Conservation (phyloP, 495 filamentous ascomycete species). For the Aspergillus panamensis region DNA sequence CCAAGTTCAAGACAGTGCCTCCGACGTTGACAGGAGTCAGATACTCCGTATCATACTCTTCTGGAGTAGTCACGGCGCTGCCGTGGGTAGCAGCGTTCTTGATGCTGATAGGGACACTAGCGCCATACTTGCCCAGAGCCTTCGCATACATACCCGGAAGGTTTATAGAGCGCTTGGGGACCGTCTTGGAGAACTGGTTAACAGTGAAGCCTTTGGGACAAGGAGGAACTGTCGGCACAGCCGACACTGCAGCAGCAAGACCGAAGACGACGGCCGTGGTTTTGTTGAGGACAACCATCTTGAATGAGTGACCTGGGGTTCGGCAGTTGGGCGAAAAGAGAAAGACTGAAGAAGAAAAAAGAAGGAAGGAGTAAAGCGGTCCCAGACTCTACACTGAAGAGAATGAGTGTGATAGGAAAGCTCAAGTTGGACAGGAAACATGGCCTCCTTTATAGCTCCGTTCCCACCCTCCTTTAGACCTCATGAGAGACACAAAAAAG, state of each 20-base stretch:
- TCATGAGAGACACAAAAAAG: neutral
- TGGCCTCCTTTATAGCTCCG: conserved; percentile 11
- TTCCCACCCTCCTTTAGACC: neutral
- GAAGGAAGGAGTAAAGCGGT: neutral
- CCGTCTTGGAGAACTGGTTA: conserved; percentile 32
- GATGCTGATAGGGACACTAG: conserved; percentile 38
- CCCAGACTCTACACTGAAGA: conserved; percentile 8
- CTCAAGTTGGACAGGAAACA: neutral
- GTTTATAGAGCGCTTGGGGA: conserved; percentile 34
- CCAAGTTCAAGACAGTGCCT: conserved; percentile 57
- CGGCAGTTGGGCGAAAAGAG: neutral
- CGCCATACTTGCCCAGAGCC: conserved; percentile 45
- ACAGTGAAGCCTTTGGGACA: conserved; percentile 38
- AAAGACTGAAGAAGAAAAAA: neutral
- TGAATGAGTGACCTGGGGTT: conserved; percentile 15
- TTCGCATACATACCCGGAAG: conserved; percentile 41
- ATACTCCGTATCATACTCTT: conserved; percentile 59
- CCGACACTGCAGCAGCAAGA: conserved; percentile 33
- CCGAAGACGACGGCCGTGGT: conserved; percentile 30
- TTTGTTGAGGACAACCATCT: conserved; percentile 46
- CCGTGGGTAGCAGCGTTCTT: conserved; percentile 45
- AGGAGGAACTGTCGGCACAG: conserved; percentile 28
- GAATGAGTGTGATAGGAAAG: conserved; percentile 1
- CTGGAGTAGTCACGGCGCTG: conserved; percentile 51
- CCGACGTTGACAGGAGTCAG: conserved; percentile 65